Percentiles rank a stretch among this genome's conserved stretches.
These are phyloP conservation scores for Calonectria naviculata DNA, from an alignment of 2,329 filamentous ascomycete species.

Conservation along the genomic window DNA sequence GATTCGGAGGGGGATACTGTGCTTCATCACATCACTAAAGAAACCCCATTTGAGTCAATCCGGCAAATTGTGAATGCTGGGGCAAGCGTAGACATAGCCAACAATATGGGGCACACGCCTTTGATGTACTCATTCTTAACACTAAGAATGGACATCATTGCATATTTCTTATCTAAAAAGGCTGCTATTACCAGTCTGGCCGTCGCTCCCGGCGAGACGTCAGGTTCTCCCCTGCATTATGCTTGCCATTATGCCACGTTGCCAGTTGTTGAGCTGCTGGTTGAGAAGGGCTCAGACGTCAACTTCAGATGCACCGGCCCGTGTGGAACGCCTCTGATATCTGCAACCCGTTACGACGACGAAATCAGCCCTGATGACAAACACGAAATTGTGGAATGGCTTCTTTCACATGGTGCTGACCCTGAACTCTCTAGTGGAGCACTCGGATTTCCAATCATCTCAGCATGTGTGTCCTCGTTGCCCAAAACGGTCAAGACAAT, in stretches of 20 bases:
- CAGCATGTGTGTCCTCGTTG: neutral
- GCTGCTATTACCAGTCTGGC: neutral
- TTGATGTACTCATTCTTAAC: neutral
- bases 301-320: neutral
- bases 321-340: conserved; percentile 4
- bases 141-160: neutral
- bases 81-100: neutral
- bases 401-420: conserved; percentile 1
- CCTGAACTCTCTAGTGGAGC: neutral
- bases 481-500: neutral
- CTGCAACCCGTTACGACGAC: neutral
- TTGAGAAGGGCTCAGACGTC: neutral
- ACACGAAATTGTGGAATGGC: neutral
- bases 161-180: conserved; percentile 18
- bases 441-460: conserved; percentile 8
- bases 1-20: neutral
- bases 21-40: conserved; percentile 1
- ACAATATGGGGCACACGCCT: neutral
- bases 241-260: neutral
- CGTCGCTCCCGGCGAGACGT: neutral
- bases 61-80: conserved; percentile 18
- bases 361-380: neutral
- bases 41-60: neutral
- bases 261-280: neutral
- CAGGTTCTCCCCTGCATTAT: neutral